phyloP scores from a whole-genome alignment of 2,329 filamentous ascomycete genomes.

The Pseudogymnoascus sp. region DNA sequence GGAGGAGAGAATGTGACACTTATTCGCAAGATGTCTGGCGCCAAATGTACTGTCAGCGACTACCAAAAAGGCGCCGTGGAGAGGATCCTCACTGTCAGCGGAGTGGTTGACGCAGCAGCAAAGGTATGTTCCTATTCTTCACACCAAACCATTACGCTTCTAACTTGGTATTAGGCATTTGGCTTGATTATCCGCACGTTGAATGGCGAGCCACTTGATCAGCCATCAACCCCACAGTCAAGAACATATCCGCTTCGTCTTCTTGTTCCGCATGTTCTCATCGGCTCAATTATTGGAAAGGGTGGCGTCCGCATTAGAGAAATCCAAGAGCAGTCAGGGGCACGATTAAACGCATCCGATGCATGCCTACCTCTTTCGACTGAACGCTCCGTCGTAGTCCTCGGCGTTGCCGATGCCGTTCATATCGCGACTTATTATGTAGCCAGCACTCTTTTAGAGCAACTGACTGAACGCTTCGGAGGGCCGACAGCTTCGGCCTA shows the following conservation, averaged over 20 bases:
- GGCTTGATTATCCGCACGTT: slow-evolving; percentile 95
- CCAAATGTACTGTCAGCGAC: slow-evolving; percentile 98
- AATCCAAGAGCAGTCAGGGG: slow-evolving; percentile 95
- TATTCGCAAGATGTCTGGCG: slow-evolving; percentile 88
- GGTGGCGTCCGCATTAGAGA: slow-evolving; percentile 92
- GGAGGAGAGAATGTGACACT: slow-evolving; percentile 97
- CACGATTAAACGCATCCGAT: slow-evolving; percentile 92
- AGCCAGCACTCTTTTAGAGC: slow-evolving; percentile 93
- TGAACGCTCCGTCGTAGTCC: slow-evolving; percentile 94
- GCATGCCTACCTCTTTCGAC: slow-evolving; percentile 89
- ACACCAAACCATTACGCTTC: slow-evolving; percentile 8
- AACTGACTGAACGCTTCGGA: slow-evolving; percentile 92
- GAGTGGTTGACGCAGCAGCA: slow-evolving; percentile 89
- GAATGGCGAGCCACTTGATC: slow-evolving; percentile 89
- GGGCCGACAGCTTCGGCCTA: slow-evolving; percentile 96
- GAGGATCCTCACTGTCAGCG: slow-evolving; percentile 94
- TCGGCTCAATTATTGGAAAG: slow-evolving; percentile 98
- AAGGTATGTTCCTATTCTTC: slow-evolving; percentile 55
- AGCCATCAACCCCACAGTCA: slow-evolving; percentile 82
- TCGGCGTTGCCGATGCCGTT: slow-evolving; percentile 95
- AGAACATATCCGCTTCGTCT: slow-evolving; percentile 96
- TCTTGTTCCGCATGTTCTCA: slow-evolving; percentile 91
- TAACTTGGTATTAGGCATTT: slow-evolving; percentile 58
- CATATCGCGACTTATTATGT: slow-evolving; percentile 99
- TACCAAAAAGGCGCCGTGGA: slow-evolving; percentile 96